Conservation (phyloP, 2,329 filamentous ascomycete genomes). For the Phialemonium atrogriseum region DNA sequence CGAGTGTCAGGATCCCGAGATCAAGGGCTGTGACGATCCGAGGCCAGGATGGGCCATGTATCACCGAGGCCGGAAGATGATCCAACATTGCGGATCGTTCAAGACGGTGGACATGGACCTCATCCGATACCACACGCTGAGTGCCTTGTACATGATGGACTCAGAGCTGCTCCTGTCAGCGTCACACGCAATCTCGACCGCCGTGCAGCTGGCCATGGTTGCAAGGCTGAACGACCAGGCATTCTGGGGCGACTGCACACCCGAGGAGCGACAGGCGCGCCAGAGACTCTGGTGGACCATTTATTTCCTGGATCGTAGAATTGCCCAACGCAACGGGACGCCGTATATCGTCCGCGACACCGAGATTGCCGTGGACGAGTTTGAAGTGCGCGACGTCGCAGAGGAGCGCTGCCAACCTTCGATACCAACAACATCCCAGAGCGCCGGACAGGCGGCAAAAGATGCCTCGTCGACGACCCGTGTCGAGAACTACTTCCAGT, state of each 20-base stretch:
- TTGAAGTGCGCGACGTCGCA: not conserved
- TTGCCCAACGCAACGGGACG: not conserved
- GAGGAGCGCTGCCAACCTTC: not conserved
- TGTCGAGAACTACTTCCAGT: slow-evolving; percentile 1
- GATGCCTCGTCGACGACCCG: not conserved
- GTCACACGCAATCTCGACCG: not conserved
- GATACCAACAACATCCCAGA: not conserved
- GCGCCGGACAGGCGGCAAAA: not conserved
- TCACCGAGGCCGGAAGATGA: not conserved
- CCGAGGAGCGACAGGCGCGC: not conserved
- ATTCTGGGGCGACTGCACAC: not conserved
- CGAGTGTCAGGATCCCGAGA: slow-evolving; percentile 1
- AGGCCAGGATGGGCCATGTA: slow-evolving; percentile 1
- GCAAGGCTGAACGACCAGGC: not conserved
- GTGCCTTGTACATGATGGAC: slow-evolving; percentile 1
- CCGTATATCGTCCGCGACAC: not conserved
- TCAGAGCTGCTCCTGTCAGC: not conserved
- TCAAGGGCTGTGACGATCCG: not conserved
- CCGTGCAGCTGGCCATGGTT: not conserved
- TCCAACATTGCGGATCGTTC: not conserved
- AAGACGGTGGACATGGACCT: not conserved
- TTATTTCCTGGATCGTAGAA: not conserved
- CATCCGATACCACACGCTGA: not conserved
- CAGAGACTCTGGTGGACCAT: not conserved
- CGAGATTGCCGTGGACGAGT: slow-evolving; percentile 1